phyloP scores from a whole-genome alignment of 208 protist species.

The Wallacemonas sp. region DNA sequence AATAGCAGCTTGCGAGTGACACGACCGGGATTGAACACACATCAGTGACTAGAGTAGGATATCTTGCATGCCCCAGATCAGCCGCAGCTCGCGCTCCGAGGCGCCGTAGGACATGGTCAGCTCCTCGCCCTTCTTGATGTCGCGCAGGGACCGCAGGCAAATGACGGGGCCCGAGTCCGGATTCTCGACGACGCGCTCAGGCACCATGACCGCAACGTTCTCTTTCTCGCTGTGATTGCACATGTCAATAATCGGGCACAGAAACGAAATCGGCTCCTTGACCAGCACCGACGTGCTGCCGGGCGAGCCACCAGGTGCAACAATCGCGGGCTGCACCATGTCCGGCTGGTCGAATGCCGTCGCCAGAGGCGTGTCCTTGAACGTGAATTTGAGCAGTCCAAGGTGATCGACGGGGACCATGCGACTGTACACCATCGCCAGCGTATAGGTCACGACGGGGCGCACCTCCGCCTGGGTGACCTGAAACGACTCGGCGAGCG shows the following conservation, averaged over 20 bases:
- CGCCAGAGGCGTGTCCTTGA: slow-evolving; percentile 58
- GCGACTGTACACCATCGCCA: slow-evolving; percentile 85
- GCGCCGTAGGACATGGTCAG: slow-evolving; percentile 81
- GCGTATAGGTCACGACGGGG: slow-evolving; percentile 53
- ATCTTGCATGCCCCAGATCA: slow-evolving; percentile 82
- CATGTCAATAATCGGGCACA: slow-evolving; percentile 87
- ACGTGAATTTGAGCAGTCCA: slow-evolving; percentile 49
- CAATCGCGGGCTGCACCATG: slow-evolving; percentile 18
- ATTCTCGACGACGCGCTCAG: slow-evolving; percentile 18
- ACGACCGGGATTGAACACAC: no score
- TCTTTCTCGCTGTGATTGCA: slow-evolving; percentile 80
- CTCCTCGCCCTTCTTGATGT: slow-evolving; percentile 75
- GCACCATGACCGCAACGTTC: slow-evolving; percentile 87
- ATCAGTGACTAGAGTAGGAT: slow-evolving; percentile 42
- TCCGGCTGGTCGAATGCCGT: slow-evolving; percentile 35
- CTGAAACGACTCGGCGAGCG: slow-evolving; percentile 49
- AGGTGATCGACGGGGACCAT: slow-evolving; percentile 80
- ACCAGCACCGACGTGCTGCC: slow-evolving; percentile 27
- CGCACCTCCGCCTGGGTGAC: slow-evolving; percentile 71
- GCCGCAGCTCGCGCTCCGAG: slow-evolving; percentile 49
- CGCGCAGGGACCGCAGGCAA: slow-evolving; percentile 65
- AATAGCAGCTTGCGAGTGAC: no score
- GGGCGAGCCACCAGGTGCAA: slow-evolving; percentile 1
- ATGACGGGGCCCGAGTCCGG: slow-evolving; percentile 57
- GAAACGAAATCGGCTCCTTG: slow-evolving; percentile 68